Evolutionary conservation across 176 grass and related monocot genomes (phyloP).

Genomic region (Phoenix roebelenii): DNA sequence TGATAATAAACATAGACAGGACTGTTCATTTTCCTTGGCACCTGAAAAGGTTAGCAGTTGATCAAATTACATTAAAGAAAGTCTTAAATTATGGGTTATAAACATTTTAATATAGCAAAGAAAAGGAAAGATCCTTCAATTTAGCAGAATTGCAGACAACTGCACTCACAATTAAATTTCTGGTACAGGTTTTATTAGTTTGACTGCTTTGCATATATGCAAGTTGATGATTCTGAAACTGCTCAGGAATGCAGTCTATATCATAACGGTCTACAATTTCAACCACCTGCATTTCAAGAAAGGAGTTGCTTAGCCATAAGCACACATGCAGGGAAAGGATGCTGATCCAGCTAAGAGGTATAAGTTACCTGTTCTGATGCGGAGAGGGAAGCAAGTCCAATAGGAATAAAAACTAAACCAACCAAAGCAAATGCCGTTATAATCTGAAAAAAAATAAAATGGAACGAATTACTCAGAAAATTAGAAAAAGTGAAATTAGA

Average conservation of each 20-base stretch:
- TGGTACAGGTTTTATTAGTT: constrained; percentile 57
- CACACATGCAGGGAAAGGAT: not conserved
- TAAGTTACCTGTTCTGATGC: constrained; percentile 46
- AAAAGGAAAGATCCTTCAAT: too few species aligned
- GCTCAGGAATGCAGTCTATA: constrained; percentile 32
- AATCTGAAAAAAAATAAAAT: constrained; percentile 30
- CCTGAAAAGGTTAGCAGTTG: constrained; percentile 33
- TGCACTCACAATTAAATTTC: constrained; percentile 57
- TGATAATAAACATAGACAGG: constrained; percentile 79
- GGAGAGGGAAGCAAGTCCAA: constrained; percentile 47
- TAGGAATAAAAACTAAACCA: constrained; percentile 59
- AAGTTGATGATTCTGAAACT: constrained; percentile 33
- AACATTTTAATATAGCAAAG: too few species aligned
- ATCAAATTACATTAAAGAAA: not conserved
- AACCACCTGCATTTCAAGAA: constrained; percentile 46
- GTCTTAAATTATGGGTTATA: too few species aligned
- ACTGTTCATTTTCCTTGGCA: constrained; percentile 61
- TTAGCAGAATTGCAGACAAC: too few species aligned
- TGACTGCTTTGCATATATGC: constrained; percentile 50
- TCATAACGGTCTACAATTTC: constrained; percentile 69
- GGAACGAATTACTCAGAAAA: too few species aligned
- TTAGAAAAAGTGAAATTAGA: not conserved
- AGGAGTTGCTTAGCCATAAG: constrained; percentile 4
- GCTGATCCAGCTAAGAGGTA: not conserved
- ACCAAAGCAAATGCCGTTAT: constrained; percentile 49